These are phyloP conservation scores for Hylodesmum podocarpum DNA, from an alignment of 306 rosid species.

Conservation along the genomic window DNA sequence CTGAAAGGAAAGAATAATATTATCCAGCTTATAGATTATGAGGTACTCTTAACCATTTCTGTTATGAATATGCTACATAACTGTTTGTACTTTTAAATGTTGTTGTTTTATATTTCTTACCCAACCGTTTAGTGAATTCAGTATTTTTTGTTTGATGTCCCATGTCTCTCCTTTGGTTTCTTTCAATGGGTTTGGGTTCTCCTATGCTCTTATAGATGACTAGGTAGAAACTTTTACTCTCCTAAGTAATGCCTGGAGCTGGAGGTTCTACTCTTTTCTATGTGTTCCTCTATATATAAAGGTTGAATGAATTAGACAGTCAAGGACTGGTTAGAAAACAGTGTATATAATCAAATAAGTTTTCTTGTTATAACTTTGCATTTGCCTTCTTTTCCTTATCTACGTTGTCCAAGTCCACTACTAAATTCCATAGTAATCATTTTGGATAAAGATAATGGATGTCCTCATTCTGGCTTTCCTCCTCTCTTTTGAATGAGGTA, in stretches of 20 bases:
- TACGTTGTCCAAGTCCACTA: background rate
- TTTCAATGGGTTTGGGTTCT: background rate
- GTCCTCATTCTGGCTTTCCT: background rate
- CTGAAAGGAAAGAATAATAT: constrained; percentile 85
- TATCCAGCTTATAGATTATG: constrained; percentile 89
- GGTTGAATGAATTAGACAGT: background rate
- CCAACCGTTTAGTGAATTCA: background rate
- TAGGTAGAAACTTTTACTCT: background rate
- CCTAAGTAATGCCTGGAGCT: background rate
- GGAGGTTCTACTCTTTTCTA: background rate
- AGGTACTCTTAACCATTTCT: constrained; percentile 55
- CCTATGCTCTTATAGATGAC: background rate
- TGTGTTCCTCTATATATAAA: background rate
- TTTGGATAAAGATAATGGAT: background rate
- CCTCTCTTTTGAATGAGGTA: background rate
- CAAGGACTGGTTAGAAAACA: background rate
- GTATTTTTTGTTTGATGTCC: background rate
- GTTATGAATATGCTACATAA: background rate
- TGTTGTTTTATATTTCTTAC: background rate
- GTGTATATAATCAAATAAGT: background rate
- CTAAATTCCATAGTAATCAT: background rate
- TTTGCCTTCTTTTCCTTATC: background rate
- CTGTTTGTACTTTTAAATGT: constrained; percentile 16
- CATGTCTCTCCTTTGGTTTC: background rate
- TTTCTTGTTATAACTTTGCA: background rate